These are phyloP conservation scores for Aspergillus fructus DNA, from an alignment of 2,329 filamentous ascomycete genomes.

Conservation along the genomic window DNA sequence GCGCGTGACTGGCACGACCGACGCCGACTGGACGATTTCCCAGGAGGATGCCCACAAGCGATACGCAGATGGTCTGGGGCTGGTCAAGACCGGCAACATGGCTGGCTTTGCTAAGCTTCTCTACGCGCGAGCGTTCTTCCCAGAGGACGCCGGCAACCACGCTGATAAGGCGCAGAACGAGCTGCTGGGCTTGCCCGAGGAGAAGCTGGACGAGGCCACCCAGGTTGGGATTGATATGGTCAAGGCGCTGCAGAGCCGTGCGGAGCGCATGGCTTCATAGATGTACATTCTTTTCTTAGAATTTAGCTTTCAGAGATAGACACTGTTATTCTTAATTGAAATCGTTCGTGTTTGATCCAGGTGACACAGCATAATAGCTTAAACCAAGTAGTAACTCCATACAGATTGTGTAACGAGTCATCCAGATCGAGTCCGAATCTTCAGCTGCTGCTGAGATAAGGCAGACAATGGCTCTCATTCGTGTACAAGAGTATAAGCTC, in stretches of 20 bases:
- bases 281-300: too few species aligned
- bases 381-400: too few species aligned
- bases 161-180: conserved; percentile 53
- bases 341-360: too few species aligned
- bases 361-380: too few species aligned
- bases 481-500: too few species aligned
- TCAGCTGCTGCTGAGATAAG: too few species aligned
- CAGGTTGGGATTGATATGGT: conserved; percentile 50
- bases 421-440: too few species aligned
- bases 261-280: conserved; percentile 29
- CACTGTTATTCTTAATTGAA: too few species aligned
- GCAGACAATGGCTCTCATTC: too few species aligned
- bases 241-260: conserved; percentile 28
- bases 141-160: conserved; percentile 41
- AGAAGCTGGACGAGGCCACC: conserved; percentile 59
- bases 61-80: conserved; percentile 48
- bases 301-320: too few species aligned
- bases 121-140: conserved; percentile 57
- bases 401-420: too few species aligned
- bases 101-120: conserved; percentile 52
- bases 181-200: conserved; percentile 56
- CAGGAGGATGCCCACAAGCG: conserved; percentile 50
- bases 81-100: conserved; percentile 45
- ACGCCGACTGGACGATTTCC: conserved; percentile 61
- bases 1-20: conserved; percentile 56